A percentile compares a stretch with the other conserved stretches of the same genome.
Conservation (phyloP, 768 basidiomycete genomes). For the Auricularia cornea region DNA sequence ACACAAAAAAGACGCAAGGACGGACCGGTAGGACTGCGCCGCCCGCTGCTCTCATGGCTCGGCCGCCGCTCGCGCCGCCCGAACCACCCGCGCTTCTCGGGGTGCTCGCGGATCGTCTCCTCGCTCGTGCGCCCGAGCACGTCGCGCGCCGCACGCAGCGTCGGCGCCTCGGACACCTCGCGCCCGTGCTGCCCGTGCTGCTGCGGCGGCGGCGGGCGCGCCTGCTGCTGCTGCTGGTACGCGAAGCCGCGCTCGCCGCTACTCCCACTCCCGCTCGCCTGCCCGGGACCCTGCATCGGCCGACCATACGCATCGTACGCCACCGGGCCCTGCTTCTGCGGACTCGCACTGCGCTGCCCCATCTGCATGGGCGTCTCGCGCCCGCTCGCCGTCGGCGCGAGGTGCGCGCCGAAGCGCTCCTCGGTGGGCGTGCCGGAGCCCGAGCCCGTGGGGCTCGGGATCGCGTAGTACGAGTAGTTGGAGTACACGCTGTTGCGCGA, state of each 20-base stretch:
- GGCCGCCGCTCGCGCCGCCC: not conserved
- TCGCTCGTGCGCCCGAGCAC: not conserved
- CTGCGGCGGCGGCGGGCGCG: not conserved
- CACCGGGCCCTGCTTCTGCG: not conserved
- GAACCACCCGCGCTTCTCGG: not conserved
- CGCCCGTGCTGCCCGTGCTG: not conserved
- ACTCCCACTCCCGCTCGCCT: too few species aligned
- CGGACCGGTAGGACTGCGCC: not conserved
- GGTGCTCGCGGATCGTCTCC: not conserved
- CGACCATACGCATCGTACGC: not conserved
- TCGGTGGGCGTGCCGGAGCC: constrained; percentile 7
- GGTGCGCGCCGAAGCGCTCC: not conserved
- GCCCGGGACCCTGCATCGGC: too few species aligned
- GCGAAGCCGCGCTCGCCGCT: not conserved
- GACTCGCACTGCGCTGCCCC: not conserved
- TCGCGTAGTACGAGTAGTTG: constrained; percentile 57
- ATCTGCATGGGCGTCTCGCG: not conserved
- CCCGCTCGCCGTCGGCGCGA: not conserved
- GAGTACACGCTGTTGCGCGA: constrained; percentile 47
- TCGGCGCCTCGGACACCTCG: not conserved
- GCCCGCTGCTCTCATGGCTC: not conserved
- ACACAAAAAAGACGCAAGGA: constrained; percentile 3
- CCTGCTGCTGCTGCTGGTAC: not conserved
- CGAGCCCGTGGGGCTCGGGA: constrained; percentile 16
- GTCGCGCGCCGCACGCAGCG: not conserved